Evolutionary conservation across 179 eudicot genomes (phyloP), one percentile per base, ranked within the genome.

Genomic region (Spergularia azorica): DNA sequence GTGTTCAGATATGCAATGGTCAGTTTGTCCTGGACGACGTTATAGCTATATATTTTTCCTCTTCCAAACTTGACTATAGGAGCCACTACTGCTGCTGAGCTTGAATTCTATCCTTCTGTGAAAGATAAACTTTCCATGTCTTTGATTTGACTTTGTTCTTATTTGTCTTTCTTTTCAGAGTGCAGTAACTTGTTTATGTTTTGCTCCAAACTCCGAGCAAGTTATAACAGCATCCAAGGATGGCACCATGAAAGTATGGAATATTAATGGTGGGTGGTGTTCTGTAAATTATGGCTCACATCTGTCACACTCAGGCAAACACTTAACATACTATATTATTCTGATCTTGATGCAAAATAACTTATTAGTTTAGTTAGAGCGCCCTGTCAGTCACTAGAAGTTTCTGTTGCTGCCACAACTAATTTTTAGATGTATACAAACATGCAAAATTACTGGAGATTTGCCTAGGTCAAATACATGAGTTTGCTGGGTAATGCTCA

Each of bases 181-280:
- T 88, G 99, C 99, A 13, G 99, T 96, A 39, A 96, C 98, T 38
- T 93, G 99, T 92, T 76, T 96, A 81, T 91, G 97, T 91, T 96
- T 94, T 75, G 58, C 89, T 80, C 93, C 98, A 50, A 80, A 92
- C 85, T 96, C 99, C 13, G 98, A 96, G 78, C 88, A 92, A 82
- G 77, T 96, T 63, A 89, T 96, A 78, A 96, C 99, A 32, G 93
- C 96, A 77, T 96, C 99, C 58, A 96, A 94, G 88, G 99, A 96
- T 79, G 99, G 98, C 67, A 77, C 99, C 21, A 83, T 96, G 76
- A 93, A 97, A 86, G 80, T 86, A 67, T 96, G 99, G 99, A 96
- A 96, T 82, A 94, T 96, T 76, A 92, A 92, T 77, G 99, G 99
- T 96, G 83, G 76, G 92, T 72, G n/a, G 21, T 75, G 26, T 67